A percentile compares a stretch with the other conserved stretches of the same genome.
Conservation (phyloP, 768 basidiomycete genomes). For the Russula compacta region DNA sequence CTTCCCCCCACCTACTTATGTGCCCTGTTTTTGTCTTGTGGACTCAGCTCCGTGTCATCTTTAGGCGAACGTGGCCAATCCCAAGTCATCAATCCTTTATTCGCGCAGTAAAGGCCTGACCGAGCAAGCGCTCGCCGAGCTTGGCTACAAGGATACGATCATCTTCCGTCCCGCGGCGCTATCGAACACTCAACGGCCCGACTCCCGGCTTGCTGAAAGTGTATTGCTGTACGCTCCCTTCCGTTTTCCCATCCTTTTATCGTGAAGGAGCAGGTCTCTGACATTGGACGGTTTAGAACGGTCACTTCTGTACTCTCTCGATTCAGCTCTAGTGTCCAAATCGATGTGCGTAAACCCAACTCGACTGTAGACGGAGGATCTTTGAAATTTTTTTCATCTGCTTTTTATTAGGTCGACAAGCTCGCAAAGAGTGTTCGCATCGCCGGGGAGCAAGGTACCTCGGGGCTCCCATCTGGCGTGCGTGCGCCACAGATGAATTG, state of each 20-base stretch:
- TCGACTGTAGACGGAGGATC: neutral
- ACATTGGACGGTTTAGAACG: neutral
- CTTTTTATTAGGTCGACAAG: conserved; percentile 33
- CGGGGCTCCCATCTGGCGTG: conserved; percentile 36
- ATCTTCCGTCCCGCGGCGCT: conserved; percentile 59
- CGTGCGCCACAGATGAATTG: conserved; percentile 34
- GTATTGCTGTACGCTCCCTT: neutral
- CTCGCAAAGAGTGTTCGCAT: conserved; percentile 46
- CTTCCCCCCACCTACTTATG: too few relatives aligned
- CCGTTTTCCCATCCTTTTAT: neutral
- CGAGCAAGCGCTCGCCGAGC: conserved; percentile 51
- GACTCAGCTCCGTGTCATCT: neutral
- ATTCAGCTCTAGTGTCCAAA: neutral
- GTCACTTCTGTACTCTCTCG: neutral
- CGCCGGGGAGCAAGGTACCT: conserved; percentile 48
- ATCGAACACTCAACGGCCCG: neutral
- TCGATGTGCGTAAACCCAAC: neutral
- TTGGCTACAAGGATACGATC: conserved; percentile 66
- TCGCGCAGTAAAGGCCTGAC: conserved; percentile 63
- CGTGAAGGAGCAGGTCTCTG: neutral
- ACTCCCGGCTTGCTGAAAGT: neutral
- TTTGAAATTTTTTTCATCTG: neutral
- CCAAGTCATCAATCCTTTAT: conserved; percentile 46
- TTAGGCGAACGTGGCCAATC: conserved; percentile 42
- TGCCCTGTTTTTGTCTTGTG: too few relatives aligned